Base-by-base conservation (phyloP, 805 yeast genomes). In the Saturnispora saitoi region DNA sequence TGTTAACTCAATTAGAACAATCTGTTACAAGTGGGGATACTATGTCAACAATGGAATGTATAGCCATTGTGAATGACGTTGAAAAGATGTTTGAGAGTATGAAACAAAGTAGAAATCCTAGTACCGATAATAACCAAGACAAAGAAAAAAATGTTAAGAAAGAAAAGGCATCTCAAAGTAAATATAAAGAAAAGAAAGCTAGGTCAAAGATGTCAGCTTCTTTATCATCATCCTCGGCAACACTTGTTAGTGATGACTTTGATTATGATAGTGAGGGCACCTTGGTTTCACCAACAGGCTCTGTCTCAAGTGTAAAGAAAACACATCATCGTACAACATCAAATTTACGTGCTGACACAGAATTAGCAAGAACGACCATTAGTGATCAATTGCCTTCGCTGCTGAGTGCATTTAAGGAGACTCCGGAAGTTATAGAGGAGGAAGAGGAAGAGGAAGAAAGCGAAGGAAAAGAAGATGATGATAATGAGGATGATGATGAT, bases 61-160 rank as follows among this genome's bases (percentile, higher is more conserved):
- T 83, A 48, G 78, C 79, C 0, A 81, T 81, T 29, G 78, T 83
- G 28, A 72, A 73, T 51, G 89, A 83, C 54, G 81, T 83, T 64
- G 89, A 83, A 57, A 75, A 79, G 54, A 83, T 83, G 88, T 83
- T 80, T 60, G 82, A 80, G 42, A 73, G 78, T 0, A 70, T 76
- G 64, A 67, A 73, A 46, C 30, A 38, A 17, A 20, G 43, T 15
- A 20, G 22, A 29, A 10, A 28, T 10, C 7, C 24, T n/a, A 48
- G 11, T 56, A 54, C 29, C 51, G 56, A 14, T 2, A 34, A 12
- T 34, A 15, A 15, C 24, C 4, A 11, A 31, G 15, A 9, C 17
- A 15, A 15, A 15, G 20, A 34, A 4, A n/a, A 34, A 50, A 31
- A 49, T 49, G 31, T 40, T 41, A 19, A 15, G 43, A 31, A 45